Base-by-base conservation (phyloP, 495 filamentous ascomycete genomes). In the Corynascus novoguineensis region DNA sequence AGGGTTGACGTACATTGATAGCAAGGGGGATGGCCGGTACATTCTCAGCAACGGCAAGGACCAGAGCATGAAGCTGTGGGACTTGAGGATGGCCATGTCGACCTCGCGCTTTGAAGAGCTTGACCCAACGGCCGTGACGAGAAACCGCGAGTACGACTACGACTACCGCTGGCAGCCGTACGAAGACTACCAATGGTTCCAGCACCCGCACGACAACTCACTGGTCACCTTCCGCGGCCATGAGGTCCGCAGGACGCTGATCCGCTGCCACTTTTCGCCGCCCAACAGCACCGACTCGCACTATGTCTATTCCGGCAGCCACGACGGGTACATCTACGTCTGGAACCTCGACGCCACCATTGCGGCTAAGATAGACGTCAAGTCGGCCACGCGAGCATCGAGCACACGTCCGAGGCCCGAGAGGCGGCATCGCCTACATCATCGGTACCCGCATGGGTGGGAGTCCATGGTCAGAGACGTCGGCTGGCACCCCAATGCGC, bases 1-100 rank as follows among this genome's bases (percentile, higher is more conserved):
- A 68, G 93, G 93, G 14, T 65, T 98, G 3, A 98, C 93, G 0
- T 97, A 96, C 64, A 86, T 98, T 53, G 92, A 97, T 71, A 92
- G 86, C 72, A 98, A 97, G 72, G 91, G 91, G 48, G 93, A 98
- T 66, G 93, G 93, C 9, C 81, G 93, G 40, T 98, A 96, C 65
- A 85, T 97, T 9, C 78, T 98, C 7, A 92, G 88, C 58, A 98
- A 98, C 59, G 88, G 81, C 55, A 98, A 98, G 64, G 93, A 98
- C 63, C 93, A 98, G 69, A 88, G 83, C 31, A 96, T 96, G 86
- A 98, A 97, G 73, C 79, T 98, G 4, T 98, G 93, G 93, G 93
- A 98, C 73, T 73, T 98, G 45, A 78, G 95, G 62, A 82, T 75
- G 74, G 89, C 88, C 80, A 87, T 89, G 80, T 83, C 81, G 21